Conservation (phyloP, 306 rosid genomes). For the Sicyos edulis region DNA sequence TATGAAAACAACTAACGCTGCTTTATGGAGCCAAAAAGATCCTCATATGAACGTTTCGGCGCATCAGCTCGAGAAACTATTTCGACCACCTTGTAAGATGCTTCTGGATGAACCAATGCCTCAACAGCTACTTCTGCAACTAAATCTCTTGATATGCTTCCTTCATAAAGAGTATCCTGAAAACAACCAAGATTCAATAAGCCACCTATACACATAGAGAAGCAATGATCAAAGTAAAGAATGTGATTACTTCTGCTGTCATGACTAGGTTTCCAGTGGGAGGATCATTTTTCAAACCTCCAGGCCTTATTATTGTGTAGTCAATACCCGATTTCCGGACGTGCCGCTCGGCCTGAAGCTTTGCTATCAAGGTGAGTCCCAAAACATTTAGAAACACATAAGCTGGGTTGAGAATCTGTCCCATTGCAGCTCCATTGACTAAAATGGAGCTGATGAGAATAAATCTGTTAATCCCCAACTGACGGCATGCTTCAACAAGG, state of each 20-base stretch:
- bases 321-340: slow-evolving; percentile 83
- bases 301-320: slow-evolving; percentile 94
- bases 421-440: slow-evolving; percentile 96
- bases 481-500: slow-evolving; percentile 90
- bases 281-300: slow-evolving; percentile 85
- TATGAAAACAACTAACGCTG: slow-evolving; percentile 33
- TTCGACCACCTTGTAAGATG: slow-evolving; percentile 89
- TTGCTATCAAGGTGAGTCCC: slow-evolving; percentile 87
- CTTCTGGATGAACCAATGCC: slow-evolving; percentile 69
- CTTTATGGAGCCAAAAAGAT: slow-evolving; percentile 77
- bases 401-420: slow-evolving; percentile 84
- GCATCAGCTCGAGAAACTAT: slow-evolving; percentile 66
- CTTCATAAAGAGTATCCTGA: slow-evolving; percentile 78
- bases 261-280: slow-evolving; percentile 78
- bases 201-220: background rate
- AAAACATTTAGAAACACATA: slow-evolving; percentile 83
- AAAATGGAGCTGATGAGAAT: slow-evolving; percentile 87
- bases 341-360: slow-evolving; percentile 78
- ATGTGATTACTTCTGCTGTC: slow-evolving; percentile 71
- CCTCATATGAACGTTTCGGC: slow-evolving; percentile 60
- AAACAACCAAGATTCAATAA: slow-evolving; percentile 18
- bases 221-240: background rate
- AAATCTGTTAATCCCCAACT: slow-evolving; percentile 64
- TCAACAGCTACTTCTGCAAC: slow-evolving; percentile 92
- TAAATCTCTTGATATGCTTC: slow-evolving; percentile 81